Percentiles rank a stretch among this genome's conserved stretches.
Conservation (phyloP, 768 basidiomycete species). For the Boletus rubroflammeus region DNA sequence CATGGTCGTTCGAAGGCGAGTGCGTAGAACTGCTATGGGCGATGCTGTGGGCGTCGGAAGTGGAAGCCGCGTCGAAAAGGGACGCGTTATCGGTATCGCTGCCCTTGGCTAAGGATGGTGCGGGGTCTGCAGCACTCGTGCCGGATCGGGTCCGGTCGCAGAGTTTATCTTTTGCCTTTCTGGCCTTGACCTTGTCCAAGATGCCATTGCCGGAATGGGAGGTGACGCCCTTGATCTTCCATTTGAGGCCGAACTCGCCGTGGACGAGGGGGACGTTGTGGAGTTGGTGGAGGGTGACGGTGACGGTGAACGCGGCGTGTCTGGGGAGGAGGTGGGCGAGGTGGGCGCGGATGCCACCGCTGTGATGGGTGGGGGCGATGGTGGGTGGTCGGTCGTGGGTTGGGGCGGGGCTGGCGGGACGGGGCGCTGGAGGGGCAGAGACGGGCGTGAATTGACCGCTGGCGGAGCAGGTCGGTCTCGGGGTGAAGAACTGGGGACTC, state of each 20-base stretch:
- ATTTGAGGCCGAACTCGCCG: slow-evolving; percentile 66
- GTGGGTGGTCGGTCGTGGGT: neutral
- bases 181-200: slow-evolving; percentile 37
- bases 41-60: slow-evolving; percentile 27
- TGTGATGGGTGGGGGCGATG: neutral
- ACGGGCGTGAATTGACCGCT: neutral
- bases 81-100: slow-evolving; percentile 27
- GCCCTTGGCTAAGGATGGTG: slow-evolving; percentile 7
- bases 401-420: slow-evolving; percentile 2
- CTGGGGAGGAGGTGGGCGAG: slow-evolving; percentile 58
- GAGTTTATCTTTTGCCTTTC: slow-evolving; percentile 14
- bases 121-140: neutral
- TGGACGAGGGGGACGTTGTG: slow-evolving; percentile 67
- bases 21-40: slow-evolving; percentile 26
- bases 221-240: slow-evolving; percentile 65
- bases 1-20: slow-evolving; percentile 21
- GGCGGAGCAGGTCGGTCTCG: neutral
- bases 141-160: neutral
- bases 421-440: neutral
- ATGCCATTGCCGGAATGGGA: slow-evolving; percentile 40
- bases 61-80: slow-evolving; percentile 22
- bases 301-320: slow-evolving; percentile 64
- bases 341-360: slow-evolving; percentile 47
- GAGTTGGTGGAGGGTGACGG: slow-evolving; percentile 61
- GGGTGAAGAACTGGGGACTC: neutral